These are phyloP conservation scores for Kwoniella sp. DNA, from an alignment of 768 basidiomycete genomes.

Conservation along the genomic window DNA sequence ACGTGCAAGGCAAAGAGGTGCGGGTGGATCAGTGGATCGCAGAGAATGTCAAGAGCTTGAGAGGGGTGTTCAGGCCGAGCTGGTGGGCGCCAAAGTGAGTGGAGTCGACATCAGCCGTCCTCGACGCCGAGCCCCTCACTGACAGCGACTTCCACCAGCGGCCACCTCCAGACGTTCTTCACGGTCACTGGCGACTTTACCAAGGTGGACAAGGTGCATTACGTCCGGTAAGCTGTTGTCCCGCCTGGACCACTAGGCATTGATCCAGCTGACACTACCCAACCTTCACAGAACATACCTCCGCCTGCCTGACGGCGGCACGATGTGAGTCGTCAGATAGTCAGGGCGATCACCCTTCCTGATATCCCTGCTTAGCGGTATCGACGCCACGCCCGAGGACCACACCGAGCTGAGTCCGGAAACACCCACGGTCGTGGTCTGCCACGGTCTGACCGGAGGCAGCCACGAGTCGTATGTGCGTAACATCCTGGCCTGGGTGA, in stretches of 20 bases:
- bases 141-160: conserved; percentile 29
- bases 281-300: conserved; percentile 51
- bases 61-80: conserved; percentile 41
- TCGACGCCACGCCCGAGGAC: conserved; percentile 42
- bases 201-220: conserved; percentile 51
- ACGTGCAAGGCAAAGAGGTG: neutral
- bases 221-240: conserved; percentile 47
- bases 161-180: conserved; percentile 52
- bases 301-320: conserved; percentile 53
- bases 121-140: neutral
- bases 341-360: neutral
- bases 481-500: conserved; percentile 69
- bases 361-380: conserved; percentile 19
- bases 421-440: conserved; percentile 45
- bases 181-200: conserved; percentile 51
- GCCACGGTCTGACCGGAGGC: conserved; percentile 48
- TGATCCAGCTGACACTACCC: no score
- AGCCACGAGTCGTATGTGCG: conserved; percentile 80
- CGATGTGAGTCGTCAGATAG: conserved; percentile 39
- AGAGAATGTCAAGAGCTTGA: conserved; percentile 39
- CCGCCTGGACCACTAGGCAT: no score
- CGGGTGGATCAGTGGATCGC: conserved; percentile 25
- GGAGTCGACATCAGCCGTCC: neutral
- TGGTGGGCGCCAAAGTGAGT: conserved; percentile 51
- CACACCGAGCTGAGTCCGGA: conserved; percentile 19